Evolutionary conservation across 106 monocot species (phyloP).

Genomic region (Amphibolis antarctica): DNA sequence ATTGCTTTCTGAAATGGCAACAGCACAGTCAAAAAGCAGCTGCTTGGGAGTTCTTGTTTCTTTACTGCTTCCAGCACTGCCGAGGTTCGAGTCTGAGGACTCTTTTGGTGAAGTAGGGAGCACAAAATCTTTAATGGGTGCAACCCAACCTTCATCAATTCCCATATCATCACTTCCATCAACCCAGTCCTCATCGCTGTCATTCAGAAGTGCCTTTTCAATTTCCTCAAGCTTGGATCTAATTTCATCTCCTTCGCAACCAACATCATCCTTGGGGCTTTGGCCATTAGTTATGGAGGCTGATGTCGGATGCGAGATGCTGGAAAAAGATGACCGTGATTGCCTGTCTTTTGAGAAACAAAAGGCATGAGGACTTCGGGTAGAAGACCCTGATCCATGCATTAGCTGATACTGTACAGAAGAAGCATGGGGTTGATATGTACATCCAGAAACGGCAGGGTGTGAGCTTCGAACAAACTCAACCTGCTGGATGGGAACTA

Average conservation of each 20-base stretch:
- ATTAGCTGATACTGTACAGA: slow-evolving; percentile 29
- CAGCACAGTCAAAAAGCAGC: slow-evolving; percentile 77
- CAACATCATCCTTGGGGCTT: slow-evolving; percentile 40
- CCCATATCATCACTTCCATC: slow-evolving; percentile 27
- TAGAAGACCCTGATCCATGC: slow-evolving; percentile 23
- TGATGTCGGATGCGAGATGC: slow-evolving; percentile 42
- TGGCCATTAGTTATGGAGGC: slow-evolving; percentile 39
- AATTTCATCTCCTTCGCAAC: slow-evolving; percentile 61
- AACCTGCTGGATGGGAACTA: slow-evolving; percentile 7
- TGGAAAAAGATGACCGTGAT: slow-evolving; percentile 29
- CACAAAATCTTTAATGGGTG: slow-evolving; percentile 50
- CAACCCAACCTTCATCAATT: slow-evolving; percentile 59
- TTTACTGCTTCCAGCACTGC: slow-evolving; percentile 28
- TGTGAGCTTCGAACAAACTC: slow-evolving; percentile 9
- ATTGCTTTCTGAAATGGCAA: slow-evolving; percentile 58
- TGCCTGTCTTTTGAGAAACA: slow-evolving; percentile 26
- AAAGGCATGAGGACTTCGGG: slow-evolving; percentile 36
- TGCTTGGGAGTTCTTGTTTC: slow-evolving; percentile 64
- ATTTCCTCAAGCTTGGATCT: slow-evolving; percentile 79
- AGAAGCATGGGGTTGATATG: slow-evolving; percentile 26
- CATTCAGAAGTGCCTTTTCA: slow-evolving; percentile 61
- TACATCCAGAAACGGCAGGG: slow-evolving; percentile 15
- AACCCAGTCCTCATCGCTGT: slow-evolving; percentile 36
- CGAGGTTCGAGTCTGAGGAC: slow-evolving; percentile 62
- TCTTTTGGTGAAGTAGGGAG: slow-evolving; percentile 56